Base-by-base conservation (phyloP, 1,284 basidiomycete species). In the Microbotryum lychnidis-dioicae region DNA sequence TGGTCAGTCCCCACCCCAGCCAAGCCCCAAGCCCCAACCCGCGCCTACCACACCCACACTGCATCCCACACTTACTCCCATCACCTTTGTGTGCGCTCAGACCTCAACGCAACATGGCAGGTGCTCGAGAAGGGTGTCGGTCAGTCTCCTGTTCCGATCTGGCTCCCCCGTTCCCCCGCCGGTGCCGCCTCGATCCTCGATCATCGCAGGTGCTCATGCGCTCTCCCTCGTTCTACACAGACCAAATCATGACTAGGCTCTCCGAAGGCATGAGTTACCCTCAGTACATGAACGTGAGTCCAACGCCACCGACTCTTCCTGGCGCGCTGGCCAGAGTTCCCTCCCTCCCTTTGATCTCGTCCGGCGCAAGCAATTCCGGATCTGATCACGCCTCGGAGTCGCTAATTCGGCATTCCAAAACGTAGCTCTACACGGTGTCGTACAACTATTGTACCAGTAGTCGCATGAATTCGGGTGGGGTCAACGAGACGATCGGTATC, bases 381-480 rank as follows among this genome's bases (percentile, higher is more conserved):
- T 47, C 14, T 9, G 9, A 47, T 20, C 14, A 20, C 16, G 18
- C 46, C 46, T 29, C 16, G 20, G 21, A 50, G 53, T 29, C 23
- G 33, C 46, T 31, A 14, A 16, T 31, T 9, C 16, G 48, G n/a
- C 25, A 12, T 7, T 20, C 21, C 23, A 16, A 16, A 47, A 46
- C 23, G 50, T 47, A 65, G 62, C 67, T 70, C 27, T 64, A 68
- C 65, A 77, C 75, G 50, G 87, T 91, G 49, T 89, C 89, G 10
- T 97, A 97, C 81, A 94, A 97, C 78, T 97, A 93, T 75, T 97
- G 93, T 75, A 97, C 91, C 25, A 87, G 85, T 27, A 87, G 85
- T n/a, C 85, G 87, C 73, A 87, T 91, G 83, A 84, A 71, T 59
- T 58, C 86, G 68, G 82, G 80, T 50, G 79, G 79, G 50, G 73